Evolutionary conservation across 495 filamentous ascomycete species (phyloP).

Genomic region (Penicillium dipodomyicola): DNA sequence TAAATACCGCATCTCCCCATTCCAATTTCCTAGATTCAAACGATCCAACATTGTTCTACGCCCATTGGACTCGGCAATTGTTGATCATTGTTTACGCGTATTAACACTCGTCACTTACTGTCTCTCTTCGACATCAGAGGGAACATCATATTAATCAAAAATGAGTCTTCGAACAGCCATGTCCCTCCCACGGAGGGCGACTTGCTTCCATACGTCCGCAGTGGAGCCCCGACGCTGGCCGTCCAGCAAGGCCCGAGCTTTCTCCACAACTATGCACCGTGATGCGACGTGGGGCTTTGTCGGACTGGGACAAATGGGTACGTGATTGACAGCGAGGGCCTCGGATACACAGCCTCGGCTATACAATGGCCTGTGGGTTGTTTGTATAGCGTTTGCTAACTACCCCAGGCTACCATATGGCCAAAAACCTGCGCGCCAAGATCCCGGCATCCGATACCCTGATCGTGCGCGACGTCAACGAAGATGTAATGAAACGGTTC

Average conservation of each 20-base stretch:
- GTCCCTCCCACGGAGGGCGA: constrained; percentile 20
- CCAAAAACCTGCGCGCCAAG: constrained; percentile 78
- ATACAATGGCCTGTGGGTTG: background rate
- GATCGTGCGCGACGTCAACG: constrained; percentile 72
- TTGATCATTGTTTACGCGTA: background rate
- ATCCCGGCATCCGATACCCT: constrained; percentile 67
- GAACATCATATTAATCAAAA: background rate
- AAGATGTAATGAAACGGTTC: constrained; percentile 56
- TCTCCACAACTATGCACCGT: constrained; percentile 53
- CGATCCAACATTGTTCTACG: background rate
- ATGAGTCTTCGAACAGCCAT: constrained; percentile 23
- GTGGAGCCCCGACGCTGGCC: constrained; percentile 20
- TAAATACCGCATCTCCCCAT: constrained; percentile 5
- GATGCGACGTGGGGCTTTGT: constrained; percentile 78
- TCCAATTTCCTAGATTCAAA: background rate
- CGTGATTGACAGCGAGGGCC: constrained; percentile 23
- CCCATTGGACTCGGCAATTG: constrained; percentile 3
- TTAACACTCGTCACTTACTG: background rate
- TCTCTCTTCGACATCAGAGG: background rate
- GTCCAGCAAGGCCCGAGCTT: constrained; percentile 38
- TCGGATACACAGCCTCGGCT: constrained; percentile 1
- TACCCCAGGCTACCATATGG: constrained; percentile 72
- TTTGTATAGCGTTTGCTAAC: constrained; percentile 6
- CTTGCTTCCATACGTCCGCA: constrained; percentile 17
- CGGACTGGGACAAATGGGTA: constrained; percentile 86